Percentiles rank a stretch among this genome's conserved stretches.
These are phyloP conservation scores for Vitis labrusca DNA, from an alignment of 164 flowering plant genomes.

Conservation along the genomic window DNA sequence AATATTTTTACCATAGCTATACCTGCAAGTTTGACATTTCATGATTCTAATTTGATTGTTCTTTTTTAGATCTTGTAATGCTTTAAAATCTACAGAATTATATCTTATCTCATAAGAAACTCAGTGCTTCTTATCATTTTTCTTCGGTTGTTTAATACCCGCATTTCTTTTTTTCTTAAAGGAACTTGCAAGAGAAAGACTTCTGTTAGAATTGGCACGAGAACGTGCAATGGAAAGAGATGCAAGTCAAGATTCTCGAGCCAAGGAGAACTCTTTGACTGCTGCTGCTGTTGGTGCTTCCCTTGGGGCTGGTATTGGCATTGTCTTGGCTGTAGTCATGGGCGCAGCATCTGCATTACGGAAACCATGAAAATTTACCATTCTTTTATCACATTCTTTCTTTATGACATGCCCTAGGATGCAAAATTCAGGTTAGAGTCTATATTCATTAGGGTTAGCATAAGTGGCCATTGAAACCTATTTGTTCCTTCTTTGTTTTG, in stretches of 20 bases:
- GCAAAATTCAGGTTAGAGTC: no score
- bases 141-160: background rate
- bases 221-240: slow-evolving; percentile 49
- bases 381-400: background rate
- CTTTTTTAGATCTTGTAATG: no score
- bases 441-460: no score
- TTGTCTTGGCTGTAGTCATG: slow-evolving; percentile 88
- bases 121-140: background rate
- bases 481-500: background rate
- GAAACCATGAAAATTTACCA: slow-evolving; percentile 62
- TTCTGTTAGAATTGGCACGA: slow-evolving; percentile 53
- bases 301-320: slow-evolving; percentile 84
- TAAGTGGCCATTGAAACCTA: background rate
- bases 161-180: slow-evolving; percentile 15
- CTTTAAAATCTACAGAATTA: no score
- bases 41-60: no score
- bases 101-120: no score
- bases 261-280: slow-evolving; percentile 46
- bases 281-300: slow-evolving; percentile 91
- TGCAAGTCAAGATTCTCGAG: slow-evolving; percentile 41
- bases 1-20: no score
- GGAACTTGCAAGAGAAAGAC: slow-evolving; percentile 80
- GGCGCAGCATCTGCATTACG: slow-evolving; percentile 97
- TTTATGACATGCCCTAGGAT: no score
- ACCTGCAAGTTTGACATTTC: no score